These are phyloP conservation scores for Rhizophora mangle DNA, from an alignment of 345 rosid species.

Conservation along the genomic window DNA sequence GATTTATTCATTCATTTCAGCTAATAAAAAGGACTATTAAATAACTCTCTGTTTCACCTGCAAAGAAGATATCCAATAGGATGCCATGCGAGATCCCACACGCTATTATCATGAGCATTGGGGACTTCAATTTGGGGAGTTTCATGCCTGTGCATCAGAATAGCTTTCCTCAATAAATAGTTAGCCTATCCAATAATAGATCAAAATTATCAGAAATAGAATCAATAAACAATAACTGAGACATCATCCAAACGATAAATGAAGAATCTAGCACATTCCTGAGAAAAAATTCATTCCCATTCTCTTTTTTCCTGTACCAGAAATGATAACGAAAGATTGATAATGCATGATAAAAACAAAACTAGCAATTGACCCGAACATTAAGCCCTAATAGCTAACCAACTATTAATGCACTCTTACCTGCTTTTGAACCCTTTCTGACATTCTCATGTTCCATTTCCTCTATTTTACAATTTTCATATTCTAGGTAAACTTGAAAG, in stretches of 20 bases:
- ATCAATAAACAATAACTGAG: neutral
- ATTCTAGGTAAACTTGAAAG: no score
- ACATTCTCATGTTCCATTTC: no score
- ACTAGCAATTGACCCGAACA: neutral
- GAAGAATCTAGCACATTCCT: neutral
- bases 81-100: slow-evolving; percentile 99
- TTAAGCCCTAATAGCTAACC: neutral
- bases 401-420: no score
- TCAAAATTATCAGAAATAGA: neutral
- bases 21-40: neutral
- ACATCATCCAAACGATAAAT: neutral
- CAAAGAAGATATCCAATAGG: slow-evolving; percentile 98
- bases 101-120: slow-evolving; percentile 85
- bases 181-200: neutral
- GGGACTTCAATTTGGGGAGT: slow-evolving; percentile 85
- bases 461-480: no score
- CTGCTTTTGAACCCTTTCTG: no score
- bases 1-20: neutral
- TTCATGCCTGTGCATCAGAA: slow-evolving; percentile 69
- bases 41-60: slow-evolving; percentile 49
- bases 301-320: neutral
- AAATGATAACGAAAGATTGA: neutral
- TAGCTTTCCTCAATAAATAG: slow-evolving; percentile 14
- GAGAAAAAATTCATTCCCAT: neutral
- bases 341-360: neutral